A percentile compares a stretch with the other conserved stretches of the same genome.
Conservation (phyloP, 805 yeast genomes). For the Jamesozyma spencerorum region DNA sequence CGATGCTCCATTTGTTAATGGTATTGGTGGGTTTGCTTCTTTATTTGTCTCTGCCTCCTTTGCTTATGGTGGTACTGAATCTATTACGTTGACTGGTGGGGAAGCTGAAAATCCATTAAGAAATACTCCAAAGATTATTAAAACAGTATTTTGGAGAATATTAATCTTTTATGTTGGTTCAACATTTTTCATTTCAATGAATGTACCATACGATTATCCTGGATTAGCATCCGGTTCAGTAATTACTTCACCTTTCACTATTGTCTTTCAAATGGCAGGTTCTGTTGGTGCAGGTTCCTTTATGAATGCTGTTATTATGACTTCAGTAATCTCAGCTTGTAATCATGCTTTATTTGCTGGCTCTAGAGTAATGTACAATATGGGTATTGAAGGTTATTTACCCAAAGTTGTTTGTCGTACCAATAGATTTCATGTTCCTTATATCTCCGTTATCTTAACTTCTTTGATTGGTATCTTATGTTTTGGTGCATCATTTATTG, state of each 20-base stretch:
- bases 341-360: conserved; percentile 47
- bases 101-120: conserved; percentile 50
- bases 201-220: conserved; percentile 51
- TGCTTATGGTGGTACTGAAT: conserved; percentile 43
- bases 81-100: conserved; percentile 43
- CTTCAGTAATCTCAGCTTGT: conserved; percentile 47
- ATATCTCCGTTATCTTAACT: conserved; percentile 41
- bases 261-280: conserved; percentile 46
- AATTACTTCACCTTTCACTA: conserved; percentile 38
- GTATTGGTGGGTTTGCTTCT: conserved; percentile 43
- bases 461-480: conserved; percentile 49
- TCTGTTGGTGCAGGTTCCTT: conserved; percentile 39
- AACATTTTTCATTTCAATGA: conserved; percentile 49
- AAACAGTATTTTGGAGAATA: conserved; percentile 51
- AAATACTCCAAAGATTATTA: conserved; percentile 50
- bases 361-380: conserved; percentile 39
- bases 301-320: conserved; percentile 47
- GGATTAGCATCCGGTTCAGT: conserved; percentile 27
- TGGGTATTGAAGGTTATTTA: conserved; percentile 40
- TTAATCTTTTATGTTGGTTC: conserved; percentile 46
- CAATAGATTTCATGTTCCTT: conserved; percentile 39
- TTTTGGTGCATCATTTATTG: conserved; percentile 49
- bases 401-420: conserved; percentile 23
- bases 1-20: conserved; percentile 46
- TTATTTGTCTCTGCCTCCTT: conserved; percentile 45